A percentile compares a stretch with the other conserved stretches of the same genome.
Evolutionary conservation across 345 rosid genomes (phyloP).

Genomic region (Cardamine resedifolia): DNA sequence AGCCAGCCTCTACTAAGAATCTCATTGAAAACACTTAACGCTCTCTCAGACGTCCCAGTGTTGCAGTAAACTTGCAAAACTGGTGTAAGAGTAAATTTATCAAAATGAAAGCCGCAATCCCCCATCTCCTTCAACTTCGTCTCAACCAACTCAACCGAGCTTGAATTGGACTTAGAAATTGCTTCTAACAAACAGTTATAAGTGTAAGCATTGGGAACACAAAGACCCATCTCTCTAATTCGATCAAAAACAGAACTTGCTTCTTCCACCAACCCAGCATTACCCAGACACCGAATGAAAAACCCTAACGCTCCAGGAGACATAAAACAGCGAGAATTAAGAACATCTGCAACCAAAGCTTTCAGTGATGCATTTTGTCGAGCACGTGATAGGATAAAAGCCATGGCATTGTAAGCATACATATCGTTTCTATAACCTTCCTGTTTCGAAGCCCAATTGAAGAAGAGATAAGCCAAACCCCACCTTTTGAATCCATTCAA

Average conservation of each 20-base stretch:
- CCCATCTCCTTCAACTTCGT: constrained; percentile 66
- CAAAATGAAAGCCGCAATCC: constrained; percentile 49
- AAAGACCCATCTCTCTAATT: constrained; percentile 52
- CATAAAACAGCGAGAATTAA: constrained; percentile 58
- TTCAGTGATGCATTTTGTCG: constrained; percentile 79
- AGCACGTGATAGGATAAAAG: constrained; percentile 83
- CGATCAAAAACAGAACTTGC: constrained; percentile 70
- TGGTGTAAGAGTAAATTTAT: constrained; percentile 75
- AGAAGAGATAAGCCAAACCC: constrained; percentile 58
- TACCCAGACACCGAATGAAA: constrained; percentile 74
- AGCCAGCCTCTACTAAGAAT: constrained; percentile 58
- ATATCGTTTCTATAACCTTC: constrained; percentile 59
- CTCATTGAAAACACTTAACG: constrained; percentile 57
- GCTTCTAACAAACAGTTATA: constrained; percentile 86
- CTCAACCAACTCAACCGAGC: constrained; percentile 58
- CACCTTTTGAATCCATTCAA: constrained; percentile 54
- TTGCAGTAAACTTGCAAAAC: constrained; percentile 72
- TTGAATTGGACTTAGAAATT: constrained; percentile 46
- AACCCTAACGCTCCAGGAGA: constrained; percentile 81
- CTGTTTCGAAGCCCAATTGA: constrained; percentile 67
- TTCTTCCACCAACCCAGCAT: constrained; percentile 61
- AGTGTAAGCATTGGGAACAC: constrained; percentile 62
- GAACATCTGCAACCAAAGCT: constrained; percentile 45
- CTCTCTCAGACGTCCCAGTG: constrained; percentile 49
- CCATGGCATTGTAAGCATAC: constrained; percentile 85